Conservation (phyloP, 1,284 basidiomycete species). For the Xerocomus amazonicus region DNA sequence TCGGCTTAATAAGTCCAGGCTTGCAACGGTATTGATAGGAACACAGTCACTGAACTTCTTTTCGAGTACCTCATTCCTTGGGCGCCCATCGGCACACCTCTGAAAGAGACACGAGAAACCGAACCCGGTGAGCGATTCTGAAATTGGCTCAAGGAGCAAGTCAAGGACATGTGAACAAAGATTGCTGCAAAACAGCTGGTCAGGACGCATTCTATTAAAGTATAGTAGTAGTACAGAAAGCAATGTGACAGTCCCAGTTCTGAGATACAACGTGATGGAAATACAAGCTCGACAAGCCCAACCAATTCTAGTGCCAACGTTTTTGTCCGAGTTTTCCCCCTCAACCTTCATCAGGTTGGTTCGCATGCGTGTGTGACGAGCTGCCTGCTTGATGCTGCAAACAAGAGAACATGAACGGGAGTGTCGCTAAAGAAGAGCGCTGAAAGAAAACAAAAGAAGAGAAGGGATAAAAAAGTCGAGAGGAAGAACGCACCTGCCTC, state of each 20-base stretch:
- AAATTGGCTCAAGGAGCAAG: conserved; percentile 38
- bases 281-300: too few relatives aligned
- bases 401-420: neutral
- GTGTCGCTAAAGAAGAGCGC: neutral
- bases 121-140: conserved; percentile 34
- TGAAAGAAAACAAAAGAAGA: too few relatives aligned
- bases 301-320: too few relatives aligned
- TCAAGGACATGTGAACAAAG: conserved; percentile 15
- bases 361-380: conserved; percentile 26
- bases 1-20: too few relatives aligned
- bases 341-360: conserved; percentile 22
- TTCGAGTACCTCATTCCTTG: conserved; percentile 38
- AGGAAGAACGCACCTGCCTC: conserved; percentile 58
- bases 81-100: conserved; percentile 29
- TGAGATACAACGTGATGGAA: too few relatives aligned
- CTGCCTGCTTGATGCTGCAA: conserved; percentile 29
- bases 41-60: neutral
- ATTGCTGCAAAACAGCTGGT: too few relatives aligned
- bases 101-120: conserved; percentile 25
- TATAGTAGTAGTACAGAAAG: neutral
- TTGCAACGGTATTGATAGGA: too few relatives aligned
- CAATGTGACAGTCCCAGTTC: neutral
- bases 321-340: too few relatives aligned
- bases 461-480: neutral
- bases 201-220: conserved; percentile 11